These are phyloP conservation scores for Mycosarcoma mackinlayi DNA, from an alignment of 1,284 basidiomycete species.

Conservation along the genomic window DNA sequence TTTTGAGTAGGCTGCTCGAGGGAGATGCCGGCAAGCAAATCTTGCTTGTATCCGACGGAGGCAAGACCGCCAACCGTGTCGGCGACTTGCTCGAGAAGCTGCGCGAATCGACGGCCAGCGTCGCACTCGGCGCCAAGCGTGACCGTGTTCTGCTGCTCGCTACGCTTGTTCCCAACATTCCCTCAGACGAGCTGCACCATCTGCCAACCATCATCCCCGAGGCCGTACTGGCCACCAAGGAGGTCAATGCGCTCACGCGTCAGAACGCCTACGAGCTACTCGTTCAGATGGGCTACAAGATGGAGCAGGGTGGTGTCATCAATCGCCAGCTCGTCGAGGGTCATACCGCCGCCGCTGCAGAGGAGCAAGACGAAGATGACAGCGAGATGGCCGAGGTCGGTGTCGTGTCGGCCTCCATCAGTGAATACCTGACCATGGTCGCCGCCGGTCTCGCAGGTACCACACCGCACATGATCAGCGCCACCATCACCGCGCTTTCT, in stretches of 20 bases:
- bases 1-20: slow-evolving; percentile 75
- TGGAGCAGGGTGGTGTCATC: slow-evolving; percentile 86
- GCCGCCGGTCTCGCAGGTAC: slow-evolving; percentile 92
- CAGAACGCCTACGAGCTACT: slow-evolving; percentile 90
- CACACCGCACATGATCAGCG: slow-evolving; percentile 97
- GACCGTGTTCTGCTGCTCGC: slow-evolving; percentile 81
- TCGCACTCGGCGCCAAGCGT: slow-evolving; percentile 88
- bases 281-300: slow-evolving; percentile 90
- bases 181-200: slow-evolving; percentile 80
- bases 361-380: slow-evolving; percentile 53
- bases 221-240: slow-evolving; percentile 96
- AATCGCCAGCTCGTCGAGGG: slow-evolving; percentile 81
- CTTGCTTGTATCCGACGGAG: slow-evolving; percentile 17
- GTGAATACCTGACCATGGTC: slow-evolving; percentile 97
- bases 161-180: slow-evolving; percentile 79
- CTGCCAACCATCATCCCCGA: slow-evolving; percentile 92
- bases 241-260: slow-evolving; percentile 92
- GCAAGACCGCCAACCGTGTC: slow-evolving; percentile 26
- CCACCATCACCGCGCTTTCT: slow-evolving; percentile 92
- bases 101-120: slow-evolving; percentile 69
- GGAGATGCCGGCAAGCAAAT: slow-evolving; percentile 49
- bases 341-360: slow-evolving; percentile 19
- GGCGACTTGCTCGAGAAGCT: slow-evolving; percentile 56
- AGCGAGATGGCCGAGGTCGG: slow-evolving; percentile 39
- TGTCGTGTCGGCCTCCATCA: slow-evolving; percentile 79